Conservation (phyloP, 768 basidiomycete genomes). For the Termitomyces eurrhizus region DNA sequence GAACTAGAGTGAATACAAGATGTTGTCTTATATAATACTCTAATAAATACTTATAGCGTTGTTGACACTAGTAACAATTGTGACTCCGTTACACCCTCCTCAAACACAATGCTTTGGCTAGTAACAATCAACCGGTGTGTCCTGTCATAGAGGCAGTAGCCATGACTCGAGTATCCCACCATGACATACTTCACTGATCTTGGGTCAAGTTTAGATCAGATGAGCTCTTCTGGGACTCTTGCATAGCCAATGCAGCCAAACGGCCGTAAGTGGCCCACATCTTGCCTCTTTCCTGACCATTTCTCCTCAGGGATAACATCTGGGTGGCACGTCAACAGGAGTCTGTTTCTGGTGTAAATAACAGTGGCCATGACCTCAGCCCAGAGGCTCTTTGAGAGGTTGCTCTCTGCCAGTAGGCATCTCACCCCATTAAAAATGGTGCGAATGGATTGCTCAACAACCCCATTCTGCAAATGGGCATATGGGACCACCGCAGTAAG, state of each 20-base stretch:
- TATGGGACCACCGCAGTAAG: neutral
- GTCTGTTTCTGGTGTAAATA: neutral
- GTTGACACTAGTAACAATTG: too few relatives aligned
- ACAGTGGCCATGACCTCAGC: neutral
- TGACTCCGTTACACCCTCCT: too few relatives aligned
- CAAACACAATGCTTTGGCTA: slow-evolving; percentile 23
- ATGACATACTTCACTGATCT: neutral
- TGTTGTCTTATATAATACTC: too few relatives aligned
- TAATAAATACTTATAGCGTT: too few relatives aligned
- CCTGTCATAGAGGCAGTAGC: neutral
- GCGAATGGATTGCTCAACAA: neutral
- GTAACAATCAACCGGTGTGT: too few relatives aligned
- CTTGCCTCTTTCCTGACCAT: neutral
- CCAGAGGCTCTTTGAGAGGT: neutral
- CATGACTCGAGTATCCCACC: too few relatives aligned
- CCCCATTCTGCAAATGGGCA: neutral
- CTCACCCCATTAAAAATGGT: neutral
- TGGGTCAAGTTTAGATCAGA: neutral
- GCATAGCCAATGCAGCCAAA: neutral
- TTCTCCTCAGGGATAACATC: neutral
- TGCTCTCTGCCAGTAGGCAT: neutral
- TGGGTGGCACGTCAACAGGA: neutral
- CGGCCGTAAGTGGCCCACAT: neutral
- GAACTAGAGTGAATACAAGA: too few relatives aligned
- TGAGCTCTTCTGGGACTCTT: neutral